A percentile compares a stretch with the other conserved stretches of the same genome.
These are phyloP conservation scores for Podaxis pistillaris DNA, from an alignment of 768 basidiomycete species.

Conservation along the genomic window DNA sequence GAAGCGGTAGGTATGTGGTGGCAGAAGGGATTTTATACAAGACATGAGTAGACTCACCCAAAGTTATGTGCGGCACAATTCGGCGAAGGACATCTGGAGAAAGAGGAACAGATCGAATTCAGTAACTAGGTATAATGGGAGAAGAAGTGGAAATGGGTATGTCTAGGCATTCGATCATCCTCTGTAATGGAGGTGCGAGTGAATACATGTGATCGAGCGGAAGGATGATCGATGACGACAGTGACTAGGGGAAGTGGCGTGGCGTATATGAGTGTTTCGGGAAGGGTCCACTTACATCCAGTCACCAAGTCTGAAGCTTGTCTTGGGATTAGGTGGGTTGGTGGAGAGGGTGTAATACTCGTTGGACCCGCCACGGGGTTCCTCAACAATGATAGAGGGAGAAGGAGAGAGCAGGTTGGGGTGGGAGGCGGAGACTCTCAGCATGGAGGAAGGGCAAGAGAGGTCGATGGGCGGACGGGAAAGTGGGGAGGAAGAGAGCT, in stretches of 20 bases:
- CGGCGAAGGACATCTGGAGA: conserved; percentile 58
- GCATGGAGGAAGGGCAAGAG: conserved; percentile 19
- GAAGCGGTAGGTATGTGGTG: conserved; percentile 14
- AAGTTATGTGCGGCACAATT: conserved; percentile 84
- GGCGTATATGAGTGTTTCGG: conserved; percentile 2
- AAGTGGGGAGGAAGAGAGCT: conserved; percentile 22
- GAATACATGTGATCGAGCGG: conserved; percentile 18
- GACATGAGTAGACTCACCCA: conserved; percentile 53
- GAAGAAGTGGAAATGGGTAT: conserved; percentile 19
- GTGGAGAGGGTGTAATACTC: conserved; percentile 56
- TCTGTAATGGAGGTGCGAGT: conserved; percentile 16
- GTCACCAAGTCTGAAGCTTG: conserved; percentile 66
- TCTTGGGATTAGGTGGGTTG: conserved; percentile 71
- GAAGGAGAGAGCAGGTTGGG: conserved; percentile 22
- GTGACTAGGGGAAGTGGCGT: conserved; percentile 12
- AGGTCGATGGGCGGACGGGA: conserved; percentile 19
- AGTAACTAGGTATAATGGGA: conserved; percentile 15
- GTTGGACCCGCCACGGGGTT: conserved; percentile 2
- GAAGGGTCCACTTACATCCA: conserved; percentile 63
- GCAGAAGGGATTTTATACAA: conserved; percentile 10
- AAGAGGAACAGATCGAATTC: conserved; percentile 22
- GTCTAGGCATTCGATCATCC: conserved; percentile 11
- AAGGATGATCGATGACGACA: conserved; percentile 21
- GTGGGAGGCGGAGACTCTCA: conserved; percentile 28
- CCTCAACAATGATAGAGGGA: conserved; percentile 6